These are phyloP conservation scores for Fonsecaea pedrosoi DNA, from an alignment of 2,329 filamentous ascomycete species.

Conservation along the genomic window DNA sequence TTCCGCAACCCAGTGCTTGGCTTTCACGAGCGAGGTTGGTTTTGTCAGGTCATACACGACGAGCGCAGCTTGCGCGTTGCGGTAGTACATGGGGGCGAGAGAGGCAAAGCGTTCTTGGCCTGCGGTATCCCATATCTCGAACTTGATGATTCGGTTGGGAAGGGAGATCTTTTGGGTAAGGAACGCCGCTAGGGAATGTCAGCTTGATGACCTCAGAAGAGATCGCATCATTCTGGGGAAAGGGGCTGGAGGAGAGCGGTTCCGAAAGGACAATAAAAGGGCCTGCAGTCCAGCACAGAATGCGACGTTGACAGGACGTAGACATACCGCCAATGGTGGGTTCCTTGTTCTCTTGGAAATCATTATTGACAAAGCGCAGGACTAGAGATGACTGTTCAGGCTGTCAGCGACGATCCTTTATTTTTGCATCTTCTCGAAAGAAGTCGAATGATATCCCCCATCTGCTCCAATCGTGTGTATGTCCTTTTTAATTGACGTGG, in stretches of 20 bases:
- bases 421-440: neutral
- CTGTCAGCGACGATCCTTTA: conserved; percentile 28
- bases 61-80: conserved; percentile 95
- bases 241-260: neutral
- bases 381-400: conserved; percentile 86
- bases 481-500: conserved; percentile 16
- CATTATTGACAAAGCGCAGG: conserved; percentile 98
- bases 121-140: conserved; percentile 98
- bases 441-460: conserved; percentile 12
- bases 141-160: conserved; percentile 84
- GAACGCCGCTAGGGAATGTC: conserved; percentile 75
- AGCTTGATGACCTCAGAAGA: conserved; percentile 7
- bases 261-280: neutral
- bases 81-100: conserved; percentile 98
- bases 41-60: conserved; percentile 99
- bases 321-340: conserved; percentile 92
- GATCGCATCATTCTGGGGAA: neutral
- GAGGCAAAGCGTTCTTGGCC: conserved; percentile 97
- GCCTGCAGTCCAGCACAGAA: neutral
- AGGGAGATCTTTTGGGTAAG: conserved; percentile 98
- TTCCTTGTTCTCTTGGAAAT: conserved; percentile 99
- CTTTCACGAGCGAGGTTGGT: conserved; percentile 91
- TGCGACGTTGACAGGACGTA: conserved; percentile 3
- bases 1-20: conserved; percentile 98
- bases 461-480: neutral